Conservation (phyloP, 208 protist genomes). For the Crithidia brevicula region DNA sequence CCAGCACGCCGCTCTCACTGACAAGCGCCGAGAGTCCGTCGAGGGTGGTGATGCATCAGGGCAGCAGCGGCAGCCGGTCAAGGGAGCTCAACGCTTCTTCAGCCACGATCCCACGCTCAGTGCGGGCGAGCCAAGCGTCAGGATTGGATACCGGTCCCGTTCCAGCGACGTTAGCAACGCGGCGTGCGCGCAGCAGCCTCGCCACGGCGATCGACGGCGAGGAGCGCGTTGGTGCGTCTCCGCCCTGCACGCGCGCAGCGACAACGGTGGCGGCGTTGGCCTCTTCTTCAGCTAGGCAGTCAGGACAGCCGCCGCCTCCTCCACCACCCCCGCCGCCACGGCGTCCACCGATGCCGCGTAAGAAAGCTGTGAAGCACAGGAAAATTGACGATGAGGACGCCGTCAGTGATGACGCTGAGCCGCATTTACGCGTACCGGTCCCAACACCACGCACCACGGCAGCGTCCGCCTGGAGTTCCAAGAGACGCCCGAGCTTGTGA, state of each 20-base stretch:
- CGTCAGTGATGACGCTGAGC: slow-evolving; percentile 14
- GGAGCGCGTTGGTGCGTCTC: background rate
- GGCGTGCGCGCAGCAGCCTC: background rate
- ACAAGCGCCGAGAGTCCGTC: background rate
- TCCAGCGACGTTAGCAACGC: background rate
- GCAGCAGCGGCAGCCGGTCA: background rate
- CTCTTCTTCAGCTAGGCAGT: too few species aligned
- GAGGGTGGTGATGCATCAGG: too few species aligned
- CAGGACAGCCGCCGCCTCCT: background rate
- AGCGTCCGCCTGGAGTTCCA: background rate
- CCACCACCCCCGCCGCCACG: background rate
- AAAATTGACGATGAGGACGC: background rate
- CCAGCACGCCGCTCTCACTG: background rate
- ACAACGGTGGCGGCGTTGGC: too few species aligned
- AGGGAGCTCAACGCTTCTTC: background rate
- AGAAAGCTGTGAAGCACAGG: background rate
- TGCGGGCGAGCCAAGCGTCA: background rate
- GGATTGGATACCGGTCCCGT: background rate
- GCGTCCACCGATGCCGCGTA: background rate
- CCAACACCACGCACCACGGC: slow-evolving; percentile 12
- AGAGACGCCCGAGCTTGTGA: slow-evolving; percentile 2
- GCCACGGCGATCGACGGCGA: too few species aligned
- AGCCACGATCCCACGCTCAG: background rate
- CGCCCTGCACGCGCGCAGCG: too few species aligned
- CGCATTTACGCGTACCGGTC: slow-evolving; percentile 11